phyloP scores from a whole-genome alignment of 768 basidiomycete species.

The Trametes meyenii region DNA sequence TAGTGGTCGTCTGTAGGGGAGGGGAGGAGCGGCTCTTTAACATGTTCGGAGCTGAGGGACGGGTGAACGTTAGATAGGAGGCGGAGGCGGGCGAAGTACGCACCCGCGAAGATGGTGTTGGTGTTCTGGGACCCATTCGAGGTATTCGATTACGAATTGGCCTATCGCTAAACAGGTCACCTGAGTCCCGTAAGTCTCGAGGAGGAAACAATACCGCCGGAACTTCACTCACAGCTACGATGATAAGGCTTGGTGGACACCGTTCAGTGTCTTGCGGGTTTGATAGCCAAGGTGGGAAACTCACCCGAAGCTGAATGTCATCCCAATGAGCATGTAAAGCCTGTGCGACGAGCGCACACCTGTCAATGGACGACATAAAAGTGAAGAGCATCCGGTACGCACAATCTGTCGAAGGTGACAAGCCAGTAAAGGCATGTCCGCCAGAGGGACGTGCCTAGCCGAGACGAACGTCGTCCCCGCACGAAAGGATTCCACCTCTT shows the following conservation, averaged over 20 bases:
- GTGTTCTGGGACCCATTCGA: conserved; percentile 22
- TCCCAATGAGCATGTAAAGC: conserved; percentile 77
- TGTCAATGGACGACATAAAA: not conserved
- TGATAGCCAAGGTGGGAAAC: conserved; percentile 27
- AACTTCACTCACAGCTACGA: conserved; percentile 47
- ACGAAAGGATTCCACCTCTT: conserved; percentile 49
- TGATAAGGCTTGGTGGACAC: conserved; percentile 43
- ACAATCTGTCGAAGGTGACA: conserved; percentile 66
- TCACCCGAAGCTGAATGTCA: conserved; percentile 73
- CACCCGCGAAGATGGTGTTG: conserved; percentile 19
- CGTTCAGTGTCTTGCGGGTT: not conserved
- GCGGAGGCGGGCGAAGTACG: not conserved
- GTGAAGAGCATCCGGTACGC: conserved; percentile 30
- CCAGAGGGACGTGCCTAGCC: conserved; percentile 53
- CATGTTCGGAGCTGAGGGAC: conserved; percentile 25
- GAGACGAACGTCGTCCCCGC: conserved; percentile 40
- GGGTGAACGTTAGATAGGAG: conserved; percentile 6
- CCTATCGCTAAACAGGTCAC: conserved; percentile 57
- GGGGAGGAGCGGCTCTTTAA: conserved; percentile 32
- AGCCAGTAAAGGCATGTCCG: conserved; percentile 56
- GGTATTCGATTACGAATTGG: conserved; percentile 59
- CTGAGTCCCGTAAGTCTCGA: conserved; percentile 36
- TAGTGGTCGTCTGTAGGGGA: conserved; percentile 18
- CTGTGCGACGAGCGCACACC: conserved; percentile 50
- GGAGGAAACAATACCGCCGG: not conserved